Evolutionary conservation across 371 early-diverging fungal species (phyloP).

Genomic region (Neoconidiobolus thromboides): DNA sequence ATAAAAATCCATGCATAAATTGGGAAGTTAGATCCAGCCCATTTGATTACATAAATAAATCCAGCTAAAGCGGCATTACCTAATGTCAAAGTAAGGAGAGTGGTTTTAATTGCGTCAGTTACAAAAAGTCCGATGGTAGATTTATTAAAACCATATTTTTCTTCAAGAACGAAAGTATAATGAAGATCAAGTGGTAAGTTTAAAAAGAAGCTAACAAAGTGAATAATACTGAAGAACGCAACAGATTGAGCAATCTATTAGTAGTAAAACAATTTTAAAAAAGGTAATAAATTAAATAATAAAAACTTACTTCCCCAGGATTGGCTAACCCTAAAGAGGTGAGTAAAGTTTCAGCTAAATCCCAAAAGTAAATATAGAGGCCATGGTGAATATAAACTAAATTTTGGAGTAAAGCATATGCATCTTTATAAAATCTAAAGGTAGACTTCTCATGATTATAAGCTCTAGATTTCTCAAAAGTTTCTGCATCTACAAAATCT

Average conservation of each 20-base stretch:
- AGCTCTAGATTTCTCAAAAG: conserved; percentile 62
- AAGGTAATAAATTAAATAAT: background rate
- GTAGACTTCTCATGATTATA: conserved; percentile 77
- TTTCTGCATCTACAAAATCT: conserved; percentile 38
- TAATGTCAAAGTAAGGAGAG: conserved; percentile 42
- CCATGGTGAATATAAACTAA: conserved; percentile 42
- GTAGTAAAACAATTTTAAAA: background rate
- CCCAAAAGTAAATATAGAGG: conserved; percentile 59
- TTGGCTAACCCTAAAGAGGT: conserved; percentile 25
- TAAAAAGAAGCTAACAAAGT: conserved; percentile 36
- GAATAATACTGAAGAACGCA: conserved; percentile 44
- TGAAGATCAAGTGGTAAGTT: conserved; percentile 70
- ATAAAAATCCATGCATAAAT: conserved; percentile 76
- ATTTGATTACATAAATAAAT: conserved; percentile 62
- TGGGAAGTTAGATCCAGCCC: conserved; percentile 70
- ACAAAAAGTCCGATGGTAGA: conserved; percentile 67
- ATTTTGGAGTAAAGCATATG: conserved; percentile 39
- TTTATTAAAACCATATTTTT: conserved; percentile 94
- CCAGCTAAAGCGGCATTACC: conserved; percentile 64
- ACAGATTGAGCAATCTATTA: conserved; percentile 63
- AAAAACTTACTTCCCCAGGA: conserved; percentile 42
- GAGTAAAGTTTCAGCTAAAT: conserved; percentile 27
- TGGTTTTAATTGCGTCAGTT: conserved; percentile 59
- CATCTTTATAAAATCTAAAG: conserved; percentile 45
- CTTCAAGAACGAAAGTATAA: conserved; percentile 87